phyloP scores from a whole-genome alignment of 2,329 filamentous ascomycete species.

The Colletotrichum endophyticum region DNA sequence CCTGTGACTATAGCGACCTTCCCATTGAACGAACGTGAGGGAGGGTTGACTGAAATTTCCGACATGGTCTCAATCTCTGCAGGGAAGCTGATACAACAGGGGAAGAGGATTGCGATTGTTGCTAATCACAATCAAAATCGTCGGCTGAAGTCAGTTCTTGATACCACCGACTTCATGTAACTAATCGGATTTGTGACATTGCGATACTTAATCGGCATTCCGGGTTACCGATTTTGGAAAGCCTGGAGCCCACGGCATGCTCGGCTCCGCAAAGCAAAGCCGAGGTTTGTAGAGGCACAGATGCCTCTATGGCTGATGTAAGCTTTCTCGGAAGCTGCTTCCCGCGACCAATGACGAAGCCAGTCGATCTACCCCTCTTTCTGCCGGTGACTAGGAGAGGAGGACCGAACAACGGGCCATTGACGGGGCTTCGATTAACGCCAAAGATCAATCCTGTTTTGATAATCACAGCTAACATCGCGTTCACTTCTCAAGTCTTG shows the following conservation, averaged over 20 bases:
- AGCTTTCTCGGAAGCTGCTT: neutral
- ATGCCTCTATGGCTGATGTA: neutral
- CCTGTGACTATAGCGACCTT: constrained; percentile 59
- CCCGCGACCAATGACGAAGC: neutral
- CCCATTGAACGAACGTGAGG: constrained; percentile 28
- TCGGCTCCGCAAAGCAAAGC: neutral
- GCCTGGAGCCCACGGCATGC: neutral
- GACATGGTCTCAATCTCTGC: neutral
- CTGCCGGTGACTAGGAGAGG: neutral
- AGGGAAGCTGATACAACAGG: neutral
- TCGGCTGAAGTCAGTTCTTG: neutral
- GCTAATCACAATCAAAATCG: neutral
- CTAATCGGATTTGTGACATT: neutral
- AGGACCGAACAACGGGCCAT: neutral
- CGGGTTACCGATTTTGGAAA: neutral
- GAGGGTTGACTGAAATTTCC: constrained; percentile 17
- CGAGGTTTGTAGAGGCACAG: neutral
- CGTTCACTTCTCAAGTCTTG: neutral
- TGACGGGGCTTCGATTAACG: neutral
- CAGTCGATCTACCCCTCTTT: neutral
- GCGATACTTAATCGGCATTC: neutral
- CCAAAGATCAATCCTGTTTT: neutral
- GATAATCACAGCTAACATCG: neutral
- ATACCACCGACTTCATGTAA: neutral
- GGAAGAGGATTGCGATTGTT: neutral